phyloP scores from a whole-genome alignment of 1,284 basidiomycete genomes.

The Moesziomyces sp. region DNA sequence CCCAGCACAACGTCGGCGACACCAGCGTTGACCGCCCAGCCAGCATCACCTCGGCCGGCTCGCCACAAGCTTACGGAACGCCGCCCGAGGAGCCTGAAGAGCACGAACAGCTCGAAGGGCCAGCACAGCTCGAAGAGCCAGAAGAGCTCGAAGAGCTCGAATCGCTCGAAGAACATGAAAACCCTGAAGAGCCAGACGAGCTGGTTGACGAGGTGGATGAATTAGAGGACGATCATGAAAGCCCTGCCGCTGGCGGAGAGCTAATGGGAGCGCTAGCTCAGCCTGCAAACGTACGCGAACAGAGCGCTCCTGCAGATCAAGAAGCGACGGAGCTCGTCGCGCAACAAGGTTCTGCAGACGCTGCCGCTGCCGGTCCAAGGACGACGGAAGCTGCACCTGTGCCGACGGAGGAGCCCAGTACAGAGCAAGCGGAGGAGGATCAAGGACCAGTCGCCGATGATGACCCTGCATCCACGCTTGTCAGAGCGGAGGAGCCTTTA shows the following conservation, averaged over 20 bases:
- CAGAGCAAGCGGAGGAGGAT: too few relatives aligned
- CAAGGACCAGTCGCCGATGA: too few relatives aligned
- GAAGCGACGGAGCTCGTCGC: neutral
- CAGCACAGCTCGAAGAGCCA: slow-evolving; percentile 4
- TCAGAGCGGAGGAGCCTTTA: too few relatives aligned
- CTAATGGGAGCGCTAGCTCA: neutral
- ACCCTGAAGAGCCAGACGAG: slow-evolving; percentile 12
- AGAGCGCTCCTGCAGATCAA: neutral
- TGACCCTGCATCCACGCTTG: too few relatives aligned
- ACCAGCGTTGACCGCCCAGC: neutral
- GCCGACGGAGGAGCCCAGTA: too few relatives aligned
- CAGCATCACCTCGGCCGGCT: slow-evolving; percentile 9
- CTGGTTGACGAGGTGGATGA: slow-evolving; percentile 11
- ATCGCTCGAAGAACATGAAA: too few relatives aligned
- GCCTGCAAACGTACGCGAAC: too few relatives aligned
- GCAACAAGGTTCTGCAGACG: too few relatives aligned
- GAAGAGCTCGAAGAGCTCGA: neutral
- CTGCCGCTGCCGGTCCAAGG: too few relatives aligned
- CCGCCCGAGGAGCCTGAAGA: slow-evolving; percentile 12
- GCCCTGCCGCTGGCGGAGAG: neutral
- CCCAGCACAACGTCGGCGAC: neutral
- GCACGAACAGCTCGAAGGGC: neutral
- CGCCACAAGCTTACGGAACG: slow-evolving; percentile 25
- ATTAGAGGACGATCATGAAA: neutral
- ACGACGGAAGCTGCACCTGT: too few relatives aligned